Base-by-base conservation (phyloP, 116 monocot species). In the Iris pallida region DNA sequence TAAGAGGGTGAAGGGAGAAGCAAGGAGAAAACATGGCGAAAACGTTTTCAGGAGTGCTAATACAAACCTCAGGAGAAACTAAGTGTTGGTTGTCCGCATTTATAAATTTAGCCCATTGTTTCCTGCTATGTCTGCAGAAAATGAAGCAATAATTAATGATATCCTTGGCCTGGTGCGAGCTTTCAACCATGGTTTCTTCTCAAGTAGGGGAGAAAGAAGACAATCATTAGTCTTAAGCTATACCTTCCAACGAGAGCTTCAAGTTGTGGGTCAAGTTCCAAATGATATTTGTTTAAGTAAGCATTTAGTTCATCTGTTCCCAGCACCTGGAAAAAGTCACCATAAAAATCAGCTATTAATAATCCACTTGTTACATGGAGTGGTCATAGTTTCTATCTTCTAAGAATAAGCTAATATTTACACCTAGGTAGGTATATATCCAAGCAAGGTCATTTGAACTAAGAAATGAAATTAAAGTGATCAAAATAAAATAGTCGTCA, bases 61-160 rank as follows among this genome's bases (percentile, higher is more conserved):
- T 30, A 30, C 30, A 30, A 30, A 93, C 96, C 96, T 98, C 98
- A 10, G 93, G 90, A 63, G 90, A 93, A 71, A 93, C 87, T 49
- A 98, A 79, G 77, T 98, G 98, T 55, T 88, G 93, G 73, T 99
- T 99, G 58, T 93, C 93, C 48, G 85, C 69, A 85, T 90, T 99
- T 16, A 99, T 86, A 70, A 93, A 99, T 56, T 80, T 90, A 45
- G 88, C 82, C 99, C 99, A 99, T 8, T 86, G 86, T 65, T 93
- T 93, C 75, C 99, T 88, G 79, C 84, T 88, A 66, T 93, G 93
- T 82, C 97, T 98, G 81, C 16, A 81, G 18, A 62, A 18, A 64
- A 72, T 5, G 63, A 71, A 30, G 30, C 30, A 30, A 30, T 30
- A 30, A 30, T 30, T 30, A 30, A 30, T 30, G 30, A 30, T 30